These are phyloP conservation scores for Pyrus hybrid DNA, from an alignment of 331 rosid genomes.

Conservation along the genomic window DNA sequence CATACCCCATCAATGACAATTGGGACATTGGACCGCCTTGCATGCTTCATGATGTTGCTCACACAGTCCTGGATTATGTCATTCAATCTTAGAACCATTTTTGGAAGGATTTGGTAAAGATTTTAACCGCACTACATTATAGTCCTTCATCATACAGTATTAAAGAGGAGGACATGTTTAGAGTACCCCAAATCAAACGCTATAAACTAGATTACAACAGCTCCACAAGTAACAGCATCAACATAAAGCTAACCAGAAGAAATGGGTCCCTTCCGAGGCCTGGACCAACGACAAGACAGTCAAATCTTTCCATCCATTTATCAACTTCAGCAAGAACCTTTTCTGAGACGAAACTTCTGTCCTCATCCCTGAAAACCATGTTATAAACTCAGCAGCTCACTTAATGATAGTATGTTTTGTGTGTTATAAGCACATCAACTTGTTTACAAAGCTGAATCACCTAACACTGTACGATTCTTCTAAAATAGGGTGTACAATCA, in stretches of 20 bases:
- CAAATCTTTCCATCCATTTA: slow-evolving; percentile 86
- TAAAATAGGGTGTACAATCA: slow-evolving; percentile 79
- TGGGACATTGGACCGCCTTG: slow-evolving; percentile 62
- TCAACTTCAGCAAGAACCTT: slow-evolving; percentile 73
- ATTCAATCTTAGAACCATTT: slow-evolving; percentile 17
- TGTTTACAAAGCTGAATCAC: slow-evolving; percentile 21
- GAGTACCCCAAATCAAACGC: background rate
- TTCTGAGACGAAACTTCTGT: slow-evolving; percentile 17
- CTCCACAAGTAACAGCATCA: background rate
- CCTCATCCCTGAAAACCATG: slow-evolving; percentile 52
- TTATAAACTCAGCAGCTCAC: slow-evolving; percentile 11
- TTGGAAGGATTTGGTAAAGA: slow-evolving; percentile 3
- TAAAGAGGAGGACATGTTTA: background rate
- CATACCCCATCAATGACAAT: slow-evolving; percentile 80
- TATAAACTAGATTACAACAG: background rate
- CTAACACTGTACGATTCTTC: slow-evolving; percentile 76
- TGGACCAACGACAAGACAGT: slow-evolving; percentile 90
- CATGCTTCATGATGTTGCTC: slow-evolving; percentile 62
- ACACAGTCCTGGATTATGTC: slow-evolving; percentile 56
- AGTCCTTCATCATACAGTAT: background rate
- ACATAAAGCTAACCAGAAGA: slow-evolving; percentile 57
- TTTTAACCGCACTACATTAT: background rate
- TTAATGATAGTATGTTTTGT: background rate
- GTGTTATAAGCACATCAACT: background rate
- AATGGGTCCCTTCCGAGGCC: slow-evolving; percentile 96